Base-by-base conservation (phyloP, 2,329 filamentous ascomycete species). In the Rosellinia necatrix region DNA sequence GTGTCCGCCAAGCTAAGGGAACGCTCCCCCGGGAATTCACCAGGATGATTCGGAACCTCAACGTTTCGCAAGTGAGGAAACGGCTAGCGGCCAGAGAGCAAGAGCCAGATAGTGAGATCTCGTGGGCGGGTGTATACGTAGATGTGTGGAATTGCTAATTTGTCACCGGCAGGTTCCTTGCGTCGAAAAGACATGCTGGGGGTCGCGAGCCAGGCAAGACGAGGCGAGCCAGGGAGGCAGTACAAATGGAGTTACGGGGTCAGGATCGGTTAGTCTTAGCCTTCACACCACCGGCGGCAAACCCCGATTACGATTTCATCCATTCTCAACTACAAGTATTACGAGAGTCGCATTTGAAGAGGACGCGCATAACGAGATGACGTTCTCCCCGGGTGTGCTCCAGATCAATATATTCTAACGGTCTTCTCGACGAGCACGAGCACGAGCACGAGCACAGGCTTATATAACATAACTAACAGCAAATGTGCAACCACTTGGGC, bases 201-300 rank as follows among this genome's bases (percentile, higher is more conserved):
- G n/a, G n/a, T n/a, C n/a, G n/a, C n/a, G n/a, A n/a, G n/a, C n/a
- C 13, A 43, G 25, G 30, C 29, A 44, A 24, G 22, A 10, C 38
- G n/a, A 25, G 40, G 50, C 40, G 12, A 40, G 54, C 49, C 43
- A 52, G 48, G 49, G 53, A 46, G 35, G 27, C 13, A 47, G 25
- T 35, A 30, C 35, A 47, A 24, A 44, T 51, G 56, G 56, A 59
- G 47, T 37, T 46, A 49, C 53, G 49, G 53, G 49, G 47, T 30
- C 24, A 15, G 30, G 48, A 53, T 30, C 48, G 25, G 21, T 32
- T 27, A 47, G 24, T 43, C 8, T 21, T 38, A 10, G n/a, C n/a
- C 13, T 57, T 35, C 53, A 49, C 48, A 56, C 56, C 48, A 56
- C 48, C 52, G 47, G 53, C 53, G 46, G 50, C 56, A 58, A 58